These are phyloP conservation scores for Tetragonia tetragonoides DNA, from an alignment of 148 eudicot species.

Conservation along the genomic window DNA sequence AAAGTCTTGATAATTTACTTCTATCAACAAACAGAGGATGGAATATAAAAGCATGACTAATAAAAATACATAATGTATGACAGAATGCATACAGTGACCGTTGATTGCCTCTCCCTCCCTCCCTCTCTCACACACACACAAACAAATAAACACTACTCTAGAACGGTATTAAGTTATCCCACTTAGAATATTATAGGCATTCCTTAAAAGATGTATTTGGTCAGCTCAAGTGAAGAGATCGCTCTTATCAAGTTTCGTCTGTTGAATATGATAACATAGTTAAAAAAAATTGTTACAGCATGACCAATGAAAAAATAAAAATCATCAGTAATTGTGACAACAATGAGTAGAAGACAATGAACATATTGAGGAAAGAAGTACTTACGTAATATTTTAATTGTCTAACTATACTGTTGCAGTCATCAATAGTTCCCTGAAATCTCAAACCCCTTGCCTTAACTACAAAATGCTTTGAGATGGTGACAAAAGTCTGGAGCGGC, in stretches of 20 bases:
- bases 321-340: background rate
- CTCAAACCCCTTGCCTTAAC: constrained; percentile 82
- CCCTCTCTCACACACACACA: too few species aligned
- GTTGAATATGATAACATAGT: background rate
- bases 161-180: background rate
- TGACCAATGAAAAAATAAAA: background rate
- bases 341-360: background rate
- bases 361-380: background rate
- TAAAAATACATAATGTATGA: background rate
- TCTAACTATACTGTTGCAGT: constrained; percentile 66
- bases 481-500: constrained; percentile 80
- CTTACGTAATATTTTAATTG: constrained; percentile 70
- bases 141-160: too few species aligned
- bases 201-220: background rate
- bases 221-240: background rate
- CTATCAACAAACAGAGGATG: background rate
- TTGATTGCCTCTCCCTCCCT: too few species aligned
- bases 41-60: background rate
- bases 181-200: background rate
- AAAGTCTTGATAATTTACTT: background rate
- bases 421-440: constrained; percentile 59
- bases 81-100: too few species aligned
- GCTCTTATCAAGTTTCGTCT: background rate
- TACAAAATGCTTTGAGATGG: constrained; percentile 68
- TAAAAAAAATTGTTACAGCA: background rate